phyloP scores from a whole-genome alignment of 139 green algal genomes.

The Deuterostichococcus epilithicus region DNA sequence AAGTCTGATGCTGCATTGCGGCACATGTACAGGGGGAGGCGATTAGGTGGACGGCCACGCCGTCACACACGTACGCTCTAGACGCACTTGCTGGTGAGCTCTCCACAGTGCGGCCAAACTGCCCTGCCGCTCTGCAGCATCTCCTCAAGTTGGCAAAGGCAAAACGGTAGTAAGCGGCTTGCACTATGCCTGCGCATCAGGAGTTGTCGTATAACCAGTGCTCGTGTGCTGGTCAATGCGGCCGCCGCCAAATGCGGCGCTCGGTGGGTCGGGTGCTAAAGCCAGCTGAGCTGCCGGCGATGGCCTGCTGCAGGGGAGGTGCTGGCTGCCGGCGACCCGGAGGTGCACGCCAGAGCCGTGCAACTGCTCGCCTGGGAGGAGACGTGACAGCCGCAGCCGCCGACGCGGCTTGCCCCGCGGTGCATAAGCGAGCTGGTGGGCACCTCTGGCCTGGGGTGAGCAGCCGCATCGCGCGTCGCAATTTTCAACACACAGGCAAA shows the following conservation, averaged over 20 bases:
- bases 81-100: too few species aligned
- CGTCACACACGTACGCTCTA: too few species aligned
- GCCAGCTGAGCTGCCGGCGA: slow-evolving; percentile 16
- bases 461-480: too few species aligned
- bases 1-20: neutral
- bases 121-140: too few species aligned
- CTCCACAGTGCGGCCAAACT: too few species aligned
- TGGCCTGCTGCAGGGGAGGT: slow-evolving; percentile 68
- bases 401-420: too few species aligned
- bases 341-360: slow-evolving; percentile 55
- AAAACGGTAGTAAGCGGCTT: too few species aligned
- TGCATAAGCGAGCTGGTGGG: too few species aligned
- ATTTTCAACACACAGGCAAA: too few species aligned
- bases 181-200: neutral
- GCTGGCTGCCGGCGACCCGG: slow-evolving; percentile 67
- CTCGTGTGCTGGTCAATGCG: neutral
- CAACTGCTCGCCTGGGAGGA: slow-evolving; percentile 53
- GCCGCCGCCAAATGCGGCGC: neutral
- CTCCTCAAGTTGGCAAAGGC: too few species aligned
- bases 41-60: neutral
- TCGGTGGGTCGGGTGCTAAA: neutral
- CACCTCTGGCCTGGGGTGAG: too few species aligned
- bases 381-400: too few species aligned
- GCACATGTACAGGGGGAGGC: slow-evolving; percentile 4
- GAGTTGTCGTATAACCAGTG: neutral